These are phyloP conservation scores for Litchi chinensis DNA, from an alignment of 345 rosid species.

Conservation along the genomic window DNA sequence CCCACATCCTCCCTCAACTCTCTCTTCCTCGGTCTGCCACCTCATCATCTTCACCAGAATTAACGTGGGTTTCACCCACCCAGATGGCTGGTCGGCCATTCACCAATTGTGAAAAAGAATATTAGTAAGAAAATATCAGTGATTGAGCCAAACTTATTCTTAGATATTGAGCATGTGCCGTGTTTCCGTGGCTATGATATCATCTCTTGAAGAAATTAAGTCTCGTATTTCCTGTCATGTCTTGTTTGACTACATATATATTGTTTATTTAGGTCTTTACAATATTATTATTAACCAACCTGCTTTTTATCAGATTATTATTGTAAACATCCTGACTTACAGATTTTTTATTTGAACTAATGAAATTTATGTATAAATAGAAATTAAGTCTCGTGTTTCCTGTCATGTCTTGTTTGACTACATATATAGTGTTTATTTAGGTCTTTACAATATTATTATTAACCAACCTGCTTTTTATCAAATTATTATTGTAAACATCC, in stretches of 20 bases:
- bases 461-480: too few relatives aligned
- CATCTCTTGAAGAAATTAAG: conserved; percentile 9
- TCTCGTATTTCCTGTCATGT: conserved; percentile 26
- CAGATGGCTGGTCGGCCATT: conserved; percentile 47
- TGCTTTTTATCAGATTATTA: too few relatives aligned
- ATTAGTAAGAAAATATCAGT: not conserved
- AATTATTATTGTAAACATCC: too few relatives aligned
- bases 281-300: too few relatives aligned
- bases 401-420: conserved; percentile 24
- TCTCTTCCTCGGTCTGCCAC: conserved; percentile 18
- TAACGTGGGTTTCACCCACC: conserved; percentile 32
- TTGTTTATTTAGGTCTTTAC: not conserved
- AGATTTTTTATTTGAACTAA: too few relatives aligned
- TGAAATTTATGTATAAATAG: not conserved
- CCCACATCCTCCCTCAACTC: conserved; percentile 13
- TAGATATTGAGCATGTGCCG: conserved; percentile 14
- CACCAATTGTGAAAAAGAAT: not conserved
- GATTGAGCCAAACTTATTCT: not conserved
- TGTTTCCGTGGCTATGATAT: not conserved
- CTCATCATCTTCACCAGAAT: conserved; percentile 31
- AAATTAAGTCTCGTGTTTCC: conserved; percentile 13
- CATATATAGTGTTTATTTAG: not conserved
- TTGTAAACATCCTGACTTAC: too few relatives aligned
- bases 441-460: too few relatives aligned
- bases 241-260: conserved; percentile 5